Base-by-base conservation (phyloP, 192 early-diverging fungal species). In the Umbelopsis isabellina region DNA sequence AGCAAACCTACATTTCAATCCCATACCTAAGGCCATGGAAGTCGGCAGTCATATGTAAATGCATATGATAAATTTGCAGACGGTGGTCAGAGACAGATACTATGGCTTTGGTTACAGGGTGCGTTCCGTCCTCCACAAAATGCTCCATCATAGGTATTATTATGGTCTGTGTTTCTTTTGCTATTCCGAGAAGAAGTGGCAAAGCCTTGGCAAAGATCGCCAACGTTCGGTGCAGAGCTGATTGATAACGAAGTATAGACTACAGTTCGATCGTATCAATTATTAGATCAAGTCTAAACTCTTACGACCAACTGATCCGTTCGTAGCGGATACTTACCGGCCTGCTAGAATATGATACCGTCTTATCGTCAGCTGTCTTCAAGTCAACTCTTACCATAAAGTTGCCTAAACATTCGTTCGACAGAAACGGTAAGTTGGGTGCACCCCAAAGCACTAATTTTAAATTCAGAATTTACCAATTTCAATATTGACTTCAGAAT, bases 21-120 rank as follows among this genome's bases (percentile, higher is more conserved):
- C 12, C 51, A 30, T 61, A 82, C 86, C 86, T 52, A 18, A 88
- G 77, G 18, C 87, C 87, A 66, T 77, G 74, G 67, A 88, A 86
- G 66, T 85, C 82, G 22, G 87, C 87, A 71, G 79, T 80, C 35
- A 88, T 78, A 22, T 79, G 69, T 47, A 88, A 79, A 22, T 81
- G 58, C 22, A 77, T 83, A 30, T 74, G 78, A 65, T 88, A 88
- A 2, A 83, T 75, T 51, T 86, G 83, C 6, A 86, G 65, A 4
- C 65, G 66, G 18, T 73, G 80, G n/a, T 74, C 73, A 0, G 83
- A 84, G 13, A 88, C 66, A 7, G 78, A 46, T 11, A 88, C 53
- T 20, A 64, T 66, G 30, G 82, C 87, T 20, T 84, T 65, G 2
- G 76, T 73, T 4, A 86, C 75, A 37, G 83, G 83, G 12, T 81